Conservation (phyloP, 495 filamentous ascomycete genomes). For the Penicillium herquei region DNA sequence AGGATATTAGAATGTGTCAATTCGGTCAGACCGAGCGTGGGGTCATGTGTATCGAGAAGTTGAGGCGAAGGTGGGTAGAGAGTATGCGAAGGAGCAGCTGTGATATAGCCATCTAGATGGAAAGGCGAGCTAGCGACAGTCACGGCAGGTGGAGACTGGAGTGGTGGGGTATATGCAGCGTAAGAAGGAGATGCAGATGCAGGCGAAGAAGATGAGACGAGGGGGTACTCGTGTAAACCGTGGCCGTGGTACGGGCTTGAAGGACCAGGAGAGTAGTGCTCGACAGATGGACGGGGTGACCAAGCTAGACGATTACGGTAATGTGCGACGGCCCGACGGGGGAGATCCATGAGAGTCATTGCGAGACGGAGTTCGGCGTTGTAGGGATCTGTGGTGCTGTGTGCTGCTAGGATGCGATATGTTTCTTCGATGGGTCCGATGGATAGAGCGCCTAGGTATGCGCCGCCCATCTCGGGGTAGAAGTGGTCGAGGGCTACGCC, state of each 20-base stretch:
- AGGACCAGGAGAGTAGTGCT: constrained; percentile 38
- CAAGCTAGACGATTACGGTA: constrained; percentile 38
- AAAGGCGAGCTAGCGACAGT: constrained; percentile 39
- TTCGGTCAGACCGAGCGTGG: constrained; percentile 26
- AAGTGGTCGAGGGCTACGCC: constrained; percentile 84
- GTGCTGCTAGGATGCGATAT: constrained; percentile 49
- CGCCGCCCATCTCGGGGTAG: constrained; percentile 85
- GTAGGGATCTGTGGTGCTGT: constrained; percentile 36
- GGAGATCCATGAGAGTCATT: constrained; percentile 38
- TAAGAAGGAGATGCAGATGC: constrained; percentile 40
- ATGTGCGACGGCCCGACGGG: constrained; percentile 33
- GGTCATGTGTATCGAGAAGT: constrained; percentile 35
- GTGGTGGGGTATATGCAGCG: constrained; percentile 41
- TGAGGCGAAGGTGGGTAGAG: constrained; percentile 40
- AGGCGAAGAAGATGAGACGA: constrained; percentile 38
- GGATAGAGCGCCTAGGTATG: constrained; percentile 77
- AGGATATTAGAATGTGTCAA: constrained; percentile 22
- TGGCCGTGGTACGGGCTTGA: constrained; percentile 40
- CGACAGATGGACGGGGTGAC: constrained; percentile 40
- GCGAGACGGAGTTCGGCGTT: constrained; percentile 36
- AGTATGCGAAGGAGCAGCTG: constrained; percentile 29
- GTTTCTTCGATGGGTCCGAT: constrained; percentile 77
- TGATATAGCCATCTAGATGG: constrained; percentile 34
- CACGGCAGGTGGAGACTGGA: constrained; percentile 42
- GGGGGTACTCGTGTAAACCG: constrained; percentile 32